Conservation (phyloP, 2,329 filamentous ascomycete species). For the Botryotinia convoluta region DNA sequence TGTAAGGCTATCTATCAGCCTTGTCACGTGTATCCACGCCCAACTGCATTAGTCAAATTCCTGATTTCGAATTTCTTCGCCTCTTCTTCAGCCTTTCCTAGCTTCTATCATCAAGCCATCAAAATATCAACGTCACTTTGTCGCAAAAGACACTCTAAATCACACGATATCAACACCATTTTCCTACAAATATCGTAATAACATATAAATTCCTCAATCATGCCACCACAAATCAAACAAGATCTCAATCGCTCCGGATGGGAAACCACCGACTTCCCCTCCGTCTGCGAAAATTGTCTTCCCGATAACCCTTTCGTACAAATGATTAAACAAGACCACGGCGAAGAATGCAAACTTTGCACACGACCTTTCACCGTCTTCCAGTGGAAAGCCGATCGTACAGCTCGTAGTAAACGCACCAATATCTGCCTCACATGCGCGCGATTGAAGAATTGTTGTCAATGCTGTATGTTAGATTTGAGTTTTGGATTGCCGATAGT, state of each 20-base stretch:
- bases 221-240: slow-evolving; percentile 93
- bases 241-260: slow-evolving; percentile 93
- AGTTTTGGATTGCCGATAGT: slow-evolving; percentile 94
- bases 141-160: slow-evolving; percentile 3
- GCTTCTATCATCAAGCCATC: background rate
- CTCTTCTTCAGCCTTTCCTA: slow-evolving; percentile 17
- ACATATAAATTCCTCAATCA: slow-evolving; percentile 39
- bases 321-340: slow-evolving; percentile 97
- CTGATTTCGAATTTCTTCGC: slow-evolving; percentile 8
- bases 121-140: background rate
- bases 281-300: slow-evolving; percentile 86
- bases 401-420: slow-evolving; percentile 86
- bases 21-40: background rate
- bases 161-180: background rate
- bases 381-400: slow-evolving; percentile 89
- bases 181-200: background rate
- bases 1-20: background rate
- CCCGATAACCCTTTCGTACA: slow-evolving; percentile 97
- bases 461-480: slow-evolving; percentile 97
- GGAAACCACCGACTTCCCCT: slow-evolving; percentile 90
- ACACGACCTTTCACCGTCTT: slow-evolving; percentile 96
- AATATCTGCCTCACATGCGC: slow-evolving; percentile 97
- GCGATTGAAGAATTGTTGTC: slow-evolving; percentile 96
- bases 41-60: background rate
- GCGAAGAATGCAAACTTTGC: slow-evolving; percentile 67